Evolutionary conservation across 1,284 basidiomycete genomes (phyloP).

Genomic region (Pholiota adiposa): DNA sequence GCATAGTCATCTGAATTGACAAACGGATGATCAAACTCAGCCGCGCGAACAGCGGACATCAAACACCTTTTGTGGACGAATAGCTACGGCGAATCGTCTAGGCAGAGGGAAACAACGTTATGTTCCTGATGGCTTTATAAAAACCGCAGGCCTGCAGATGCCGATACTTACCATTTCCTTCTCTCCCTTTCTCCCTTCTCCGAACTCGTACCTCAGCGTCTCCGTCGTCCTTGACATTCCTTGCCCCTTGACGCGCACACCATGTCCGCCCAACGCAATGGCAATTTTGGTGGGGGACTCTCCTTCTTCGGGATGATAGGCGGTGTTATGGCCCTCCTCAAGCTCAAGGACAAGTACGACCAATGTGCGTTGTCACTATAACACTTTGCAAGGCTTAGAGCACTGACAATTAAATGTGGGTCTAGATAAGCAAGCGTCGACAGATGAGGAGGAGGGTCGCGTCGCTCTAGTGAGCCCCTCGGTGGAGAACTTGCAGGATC

Average conservation of each 20-base stretch:
- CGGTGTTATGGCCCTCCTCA: slow-evolving; percentile 50
- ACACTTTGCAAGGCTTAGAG: not conserved
- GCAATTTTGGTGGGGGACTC: slow-evolving; percentile 27
- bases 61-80: not conserved
- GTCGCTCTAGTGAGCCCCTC: slow-evolving; percentile 41
- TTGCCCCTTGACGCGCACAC: not conserved
- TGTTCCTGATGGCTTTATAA: not conserved
- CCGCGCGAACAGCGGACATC: not conserved
- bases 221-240: not conserved
- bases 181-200: slow-evolving; percentile 12
- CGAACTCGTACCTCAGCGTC: not conserved
- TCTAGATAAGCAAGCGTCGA: slow-evolving; percentile 46
- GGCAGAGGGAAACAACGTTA: not conserved
- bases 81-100: not conserved
- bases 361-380: slow-evolving; percentile 42
- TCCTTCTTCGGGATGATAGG: slow-evolving; percentile 50
- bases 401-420: not conserved
- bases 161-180: not conserved
- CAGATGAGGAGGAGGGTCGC: slow-evolving; percentile 45
- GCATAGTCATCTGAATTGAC: not conserved
- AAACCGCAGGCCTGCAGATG: not conserved
- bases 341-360: slow-evolving; percentile 51
- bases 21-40: not conserved
- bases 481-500: slow-evolving; percentile 32
- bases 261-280: slow-evolving; percentile 18